A percentile compares a stretch with the other conserved stretches of the same genome.
phyloP scores from a whole-genome alignment of 805 yeast genomes.

The Teunomyces aglyptinius region DNA sequence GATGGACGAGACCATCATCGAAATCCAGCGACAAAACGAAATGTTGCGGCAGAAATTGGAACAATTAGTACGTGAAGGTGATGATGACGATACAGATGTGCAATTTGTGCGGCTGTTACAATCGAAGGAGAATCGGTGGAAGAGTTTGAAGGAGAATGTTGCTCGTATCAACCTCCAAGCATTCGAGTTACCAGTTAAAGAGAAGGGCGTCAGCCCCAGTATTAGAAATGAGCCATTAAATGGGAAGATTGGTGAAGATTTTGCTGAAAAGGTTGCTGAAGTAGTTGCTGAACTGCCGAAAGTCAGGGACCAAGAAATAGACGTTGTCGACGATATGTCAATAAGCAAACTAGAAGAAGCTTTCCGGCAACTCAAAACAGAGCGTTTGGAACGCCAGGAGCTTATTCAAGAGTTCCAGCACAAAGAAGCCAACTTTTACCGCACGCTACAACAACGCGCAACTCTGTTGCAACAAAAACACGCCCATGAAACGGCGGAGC shows the following conservation, averaged over 20 bases:
- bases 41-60: constrained; percentile 6
- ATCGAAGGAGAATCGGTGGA: constrained; percentile 8
- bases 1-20: constrained; percentile 9
- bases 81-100: constrained; percentile 5
- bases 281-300: too few species aligned
- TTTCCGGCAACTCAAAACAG: neutral
- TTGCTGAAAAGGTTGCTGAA: too few species aligned
- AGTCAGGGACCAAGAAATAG: neutral
- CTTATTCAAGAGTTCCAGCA: constrained; percentile 7
- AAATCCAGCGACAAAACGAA: constrained; percentile 8
- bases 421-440: constrained; percentile 4
- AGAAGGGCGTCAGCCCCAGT: neutral
- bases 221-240: too few species aligned
- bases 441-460: constrained; percentile 4
- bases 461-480: neutral
- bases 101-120: constrained; percentile 1
- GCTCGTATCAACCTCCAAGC: constrained; percentile 19
- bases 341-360: neutral
- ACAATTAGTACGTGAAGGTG: constrained; percentile 10
- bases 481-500: neutral
- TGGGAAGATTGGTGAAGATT: too few species aligned
- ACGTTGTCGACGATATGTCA: neutral
- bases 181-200: constrained; percentile 17
- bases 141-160: constrained; percentile 21
- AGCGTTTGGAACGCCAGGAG: constrained; percentile 1